phyloP scores from a whole-genome alignment of 805 yeast genomes.

The Groenewaldozyma salmanticensis region DNA sequence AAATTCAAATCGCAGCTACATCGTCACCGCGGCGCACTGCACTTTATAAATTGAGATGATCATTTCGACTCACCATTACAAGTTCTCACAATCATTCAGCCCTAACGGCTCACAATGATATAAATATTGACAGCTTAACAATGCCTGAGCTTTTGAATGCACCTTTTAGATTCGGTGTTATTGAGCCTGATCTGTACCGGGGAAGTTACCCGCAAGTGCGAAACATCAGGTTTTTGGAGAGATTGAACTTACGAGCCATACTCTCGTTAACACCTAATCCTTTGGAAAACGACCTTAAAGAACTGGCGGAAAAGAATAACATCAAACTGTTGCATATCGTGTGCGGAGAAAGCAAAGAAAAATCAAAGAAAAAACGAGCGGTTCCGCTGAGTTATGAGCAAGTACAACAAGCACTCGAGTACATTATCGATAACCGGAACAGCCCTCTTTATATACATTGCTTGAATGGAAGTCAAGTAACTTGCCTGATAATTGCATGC shows the following conservation, averaged over 20 bases:
- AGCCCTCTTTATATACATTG: constrained; percentile 82
- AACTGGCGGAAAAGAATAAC: constrained; percentile 44
- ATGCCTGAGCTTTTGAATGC: constrained; percentile 35
- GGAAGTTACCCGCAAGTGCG: constrained; percentile 82
- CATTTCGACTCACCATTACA: too few relatives aligned
- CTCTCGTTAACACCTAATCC: constrained; percentile 75
- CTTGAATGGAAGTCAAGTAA: constrained; percentile 79
- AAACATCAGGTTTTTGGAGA: constrained; percentile 56
- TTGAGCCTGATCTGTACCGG: constrained; percentile 62
- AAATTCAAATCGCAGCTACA: too few relatives aligned
- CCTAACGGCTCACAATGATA: too few relatives aligned
- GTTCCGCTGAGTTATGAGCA: constrained; percentile 67
- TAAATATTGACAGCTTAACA: too few relatives aligned
- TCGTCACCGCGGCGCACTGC: too few relatives aligned
- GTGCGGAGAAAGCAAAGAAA: constrained; percentile 44
- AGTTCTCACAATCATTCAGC: too few relatives aligned
- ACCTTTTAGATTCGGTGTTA: constrained; percentile 67
- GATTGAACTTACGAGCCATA: constrained; percentile 59
- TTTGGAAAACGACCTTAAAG: constrained; percentile 38
- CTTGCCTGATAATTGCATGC: constrained; percentile 79
- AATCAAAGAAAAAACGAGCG: constrained; percentile 61
- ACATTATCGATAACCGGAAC: constrained; percentile 46
- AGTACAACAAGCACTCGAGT: constrained; percentile 47
- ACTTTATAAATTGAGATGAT: too few relatives aligned
- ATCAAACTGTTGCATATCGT: constrained; percentile 62